Conservation (phyloP, 495 filamentous ascomycete genomes). For the Talaromyces wortmannii region DNA sequence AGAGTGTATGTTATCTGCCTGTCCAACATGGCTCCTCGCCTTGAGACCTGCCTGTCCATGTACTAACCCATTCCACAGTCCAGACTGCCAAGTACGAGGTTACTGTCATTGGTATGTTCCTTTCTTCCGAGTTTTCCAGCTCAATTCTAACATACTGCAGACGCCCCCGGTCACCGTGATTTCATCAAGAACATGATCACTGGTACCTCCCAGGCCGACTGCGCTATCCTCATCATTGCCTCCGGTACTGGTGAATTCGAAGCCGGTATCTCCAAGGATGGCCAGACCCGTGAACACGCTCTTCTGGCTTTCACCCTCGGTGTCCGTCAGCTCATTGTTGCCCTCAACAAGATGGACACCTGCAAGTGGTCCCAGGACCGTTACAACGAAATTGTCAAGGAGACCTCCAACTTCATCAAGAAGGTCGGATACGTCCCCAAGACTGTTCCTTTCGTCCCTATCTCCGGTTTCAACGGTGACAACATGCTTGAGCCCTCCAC, state of each 20-base stretch:
- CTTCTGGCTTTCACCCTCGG: constrained; percentile 99
- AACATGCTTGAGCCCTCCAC: constrained; percentile 92
- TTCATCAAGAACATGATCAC: constrained; percentile 99
- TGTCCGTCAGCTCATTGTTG: constrained; percentile 99
- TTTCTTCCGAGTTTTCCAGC: constrained; percentile 22
- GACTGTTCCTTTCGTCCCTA: constrained; percentile 94
- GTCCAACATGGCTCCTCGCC: neutral
- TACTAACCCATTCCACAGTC: constrained; percentile 11
- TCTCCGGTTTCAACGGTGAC: constrained; percentile 99
- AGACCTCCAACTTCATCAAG: constrained; percentile 99
- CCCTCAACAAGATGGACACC: constrained; percentile 99
- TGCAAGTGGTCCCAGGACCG: constrained; percentile 95
- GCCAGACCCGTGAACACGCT: constrained; percentile 99
- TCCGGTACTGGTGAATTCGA: constrained; percentile 99
- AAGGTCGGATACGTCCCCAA: constrained; percentile 99
- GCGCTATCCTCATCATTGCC: constrained; percentile 99
- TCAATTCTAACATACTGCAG: constrained; percentile 31
- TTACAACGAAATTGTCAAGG: constrained; percentile 99
- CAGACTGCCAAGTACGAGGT: constrained; percentile 98
- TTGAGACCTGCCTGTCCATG: neutral
- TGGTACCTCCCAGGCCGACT: constrained; percentile 99
- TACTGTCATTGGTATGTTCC: constrained; percentile 78
- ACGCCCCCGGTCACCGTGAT: constrained; percentile 99
- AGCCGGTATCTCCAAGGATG: constrained; percentile 99
- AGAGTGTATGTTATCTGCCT: neutral